phyloP scores from a whole-genome alignment of 2,329 filamentous ascomycete species.

The Aspergillus oerlinghausenensis region DNA sequence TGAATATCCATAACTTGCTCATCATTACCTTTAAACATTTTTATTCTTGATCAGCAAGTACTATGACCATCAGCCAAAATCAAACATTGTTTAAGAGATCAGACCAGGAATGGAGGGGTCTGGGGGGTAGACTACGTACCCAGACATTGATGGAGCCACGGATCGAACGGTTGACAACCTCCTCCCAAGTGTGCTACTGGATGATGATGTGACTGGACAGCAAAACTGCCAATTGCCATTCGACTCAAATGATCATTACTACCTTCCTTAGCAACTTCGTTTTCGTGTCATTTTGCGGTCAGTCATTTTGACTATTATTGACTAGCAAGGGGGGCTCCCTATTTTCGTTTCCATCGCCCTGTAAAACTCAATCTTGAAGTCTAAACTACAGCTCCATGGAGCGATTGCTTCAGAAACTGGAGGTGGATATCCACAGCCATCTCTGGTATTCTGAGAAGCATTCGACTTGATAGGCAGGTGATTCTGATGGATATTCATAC shows the following conservation, averaged over 20 bases:
- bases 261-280: background rate
- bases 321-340: conserved; percentile 1
- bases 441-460: background rate
- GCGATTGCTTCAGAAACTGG: background rate
- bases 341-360: background rate
- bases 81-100: background rate
- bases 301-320: background rate
- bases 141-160: background rate
- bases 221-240: background rate
- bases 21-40: background rate
- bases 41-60: background rate
- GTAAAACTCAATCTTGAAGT: background rate
- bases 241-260: background rate
- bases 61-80: background rate
- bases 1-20: background rate
- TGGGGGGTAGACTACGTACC: background rate
- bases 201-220: background rate
- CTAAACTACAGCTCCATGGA: background rate
- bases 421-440: background rate
- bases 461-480: background rate
- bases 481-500: background rate
- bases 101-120: background rate
- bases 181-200: no score
- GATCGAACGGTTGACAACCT: no score
- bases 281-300: background rate